Percentiles rank a stretch among this genome's conserved stretches.
Conservation (phyloP, 2,329 filamentous ascomycete species). For the Didymella pomorum region DNA sequence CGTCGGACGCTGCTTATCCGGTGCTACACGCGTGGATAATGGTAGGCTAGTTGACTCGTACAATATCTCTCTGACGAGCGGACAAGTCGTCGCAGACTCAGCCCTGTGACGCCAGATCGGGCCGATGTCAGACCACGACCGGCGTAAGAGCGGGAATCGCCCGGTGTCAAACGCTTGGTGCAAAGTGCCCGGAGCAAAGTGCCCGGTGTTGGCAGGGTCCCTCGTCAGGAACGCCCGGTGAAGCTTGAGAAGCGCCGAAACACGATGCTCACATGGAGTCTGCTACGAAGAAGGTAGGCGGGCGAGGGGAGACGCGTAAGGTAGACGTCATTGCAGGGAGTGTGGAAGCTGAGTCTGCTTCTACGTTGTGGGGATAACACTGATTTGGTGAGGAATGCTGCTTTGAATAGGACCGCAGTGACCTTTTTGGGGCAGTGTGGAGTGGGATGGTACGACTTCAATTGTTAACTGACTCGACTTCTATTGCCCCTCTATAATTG, state of each 20-base stretch:
- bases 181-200: no score
- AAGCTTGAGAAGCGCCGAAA: slow-evolving; percentile 14
- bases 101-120: slow-evolving; percentile 12
- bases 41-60: slow-evolving; percentile 8
- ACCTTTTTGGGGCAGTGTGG: slow-evolving; percentile 6
- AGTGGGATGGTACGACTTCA: slow-evolving; percentile 5
- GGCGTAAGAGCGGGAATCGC: slow-evolving; percentile 5
- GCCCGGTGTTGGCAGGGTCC: background rate
- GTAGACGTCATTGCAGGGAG: slow-evolving; percentile 9
- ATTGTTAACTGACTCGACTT: background rate
- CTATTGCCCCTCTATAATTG: background rate
- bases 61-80: background rate
- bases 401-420: background rate
- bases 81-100: slow-evolving; percentile 5
- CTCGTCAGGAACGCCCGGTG: slow-evolving; percentile 12
- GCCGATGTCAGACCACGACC: slow-evolving; percentile 5
- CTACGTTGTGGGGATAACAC: slow-evolving; percentile 13
- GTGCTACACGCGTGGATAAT: slow-evolving; percentile 5
- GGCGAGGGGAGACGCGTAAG: slow-evolving; percentile 13
- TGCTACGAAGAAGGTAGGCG: background rate
- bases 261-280: background rate
- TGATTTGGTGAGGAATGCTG: slow-evolving; percentile 3
- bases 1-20: background rate
- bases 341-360: slow-evolving; percentile 8
- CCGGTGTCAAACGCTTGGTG: no score